Evolutionary conservation across 805 yeast genomes (phyloP), one percentile per base, ranked within the genome.

Genomic region (Wickerhamomyces rabaulensis): DNA sequence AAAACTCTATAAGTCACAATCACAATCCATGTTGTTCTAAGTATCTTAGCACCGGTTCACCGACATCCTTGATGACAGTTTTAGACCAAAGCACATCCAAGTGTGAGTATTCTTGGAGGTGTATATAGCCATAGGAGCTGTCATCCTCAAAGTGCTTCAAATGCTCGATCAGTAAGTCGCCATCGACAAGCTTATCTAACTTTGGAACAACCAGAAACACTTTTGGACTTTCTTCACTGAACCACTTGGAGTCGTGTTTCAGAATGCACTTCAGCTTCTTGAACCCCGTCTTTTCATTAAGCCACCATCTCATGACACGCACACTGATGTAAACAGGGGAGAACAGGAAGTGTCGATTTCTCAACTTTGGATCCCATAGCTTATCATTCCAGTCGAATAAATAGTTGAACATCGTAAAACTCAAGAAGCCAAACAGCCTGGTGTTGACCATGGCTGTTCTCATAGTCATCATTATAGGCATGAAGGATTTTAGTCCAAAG

Each of bases 71-170:
- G 23, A 78, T 71, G 2, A 82, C 82, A 59, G 87, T 91, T 57
- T 77, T 80, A 0, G 97, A 92, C 99, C 99, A 92, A 13, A 91
- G 69, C 1, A 90, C 96, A 65, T 92, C 99, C 44, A 92, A 67
- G 64, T 92, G 99, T 16, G 90, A 80, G 62, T 92, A 92, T 9
- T 73, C 75, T 0, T 78, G 76, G 6, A 92, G 57, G 27, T 56
- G 59, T 53, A 66, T 60, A 19, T 64, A 60, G 17, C 63, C 61
- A 52, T 56, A 68, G 19, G 57, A 40, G 2, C 52, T 52, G 13
- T 57, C 57, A 13, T 60, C 58, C 64, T 92, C 98, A 49, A 72
- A 70, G 35, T 71, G 65, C 16, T 70, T 64, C 65, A 92, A 73
- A 57, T 92, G 91, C 17, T 80, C 67, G 10, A 81, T 69, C 31